Evolutionary conservation across 2,329 filamentous ascomycete genomes (phyloP).

Genomic region (Pyrenochaeta sp.): DNA sequence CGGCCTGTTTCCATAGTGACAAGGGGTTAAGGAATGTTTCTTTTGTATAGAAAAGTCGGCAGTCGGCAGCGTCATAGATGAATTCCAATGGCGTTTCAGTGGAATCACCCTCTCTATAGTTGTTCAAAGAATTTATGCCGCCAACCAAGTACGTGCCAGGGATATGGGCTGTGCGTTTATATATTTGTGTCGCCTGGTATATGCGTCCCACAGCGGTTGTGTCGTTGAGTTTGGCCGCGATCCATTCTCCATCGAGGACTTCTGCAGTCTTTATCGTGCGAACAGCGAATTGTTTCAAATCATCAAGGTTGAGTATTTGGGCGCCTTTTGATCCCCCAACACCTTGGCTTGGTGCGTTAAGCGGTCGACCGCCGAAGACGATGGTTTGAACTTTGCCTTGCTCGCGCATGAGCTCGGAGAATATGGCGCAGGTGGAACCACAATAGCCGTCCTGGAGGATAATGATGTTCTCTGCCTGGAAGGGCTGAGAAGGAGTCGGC

Average conservation of each 20-base stretch:
- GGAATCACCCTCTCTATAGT: slow-evolving; percentile 35
- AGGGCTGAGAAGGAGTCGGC: slow-evolving; percentile 28
- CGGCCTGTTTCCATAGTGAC: slow-evolving; percentile 57
- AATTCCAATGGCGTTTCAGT: slow-evolving; percentile 61
- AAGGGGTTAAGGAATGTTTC: slow-evolving; percentile 58
- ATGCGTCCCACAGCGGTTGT: slow-evolving; percentile 18
- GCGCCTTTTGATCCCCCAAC: slow-evolving; percentile 52
- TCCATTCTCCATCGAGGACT: slow-evolving; percentile 6
- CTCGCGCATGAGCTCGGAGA: slow-evolving; percentile 51
- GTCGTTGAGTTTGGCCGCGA: slow-evolving; percentile 8
- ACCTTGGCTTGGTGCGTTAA: slow-evolving; percentile 46
- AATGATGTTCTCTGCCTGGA: slow-evolving; percentile 21
- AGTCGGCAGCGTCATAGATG: slow-evolving; percentile 66
- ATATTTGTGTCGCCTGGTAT: slow-evolving; percentile 13
- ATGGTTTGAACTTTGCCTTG: slow-evolving; percentile 48
- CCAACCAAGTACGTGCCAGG: slow-evolving; percentile 4
- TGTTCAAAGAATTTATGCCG: slow-evolving; percentile 29
- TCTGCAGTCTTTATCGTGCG: neutral
- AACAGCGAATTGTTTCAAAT: neutral
- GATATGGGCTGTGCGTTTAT: slow-evolving; percentile 10
- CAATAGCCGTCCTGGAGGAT: slow-evolving; percentile 48
- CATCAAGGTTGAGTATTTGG: slow-evolving; percentile 23
- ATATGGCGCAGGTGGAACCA: slow-evolving; percentile 52
- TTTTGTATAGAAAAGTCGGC: slow-evolving; percentile 65
- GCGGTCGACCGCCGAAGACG: slow-evolving; percentile 34